Conservation (phyloP, 257 asterid species). For the Plectranthus barbatus region DNA sequence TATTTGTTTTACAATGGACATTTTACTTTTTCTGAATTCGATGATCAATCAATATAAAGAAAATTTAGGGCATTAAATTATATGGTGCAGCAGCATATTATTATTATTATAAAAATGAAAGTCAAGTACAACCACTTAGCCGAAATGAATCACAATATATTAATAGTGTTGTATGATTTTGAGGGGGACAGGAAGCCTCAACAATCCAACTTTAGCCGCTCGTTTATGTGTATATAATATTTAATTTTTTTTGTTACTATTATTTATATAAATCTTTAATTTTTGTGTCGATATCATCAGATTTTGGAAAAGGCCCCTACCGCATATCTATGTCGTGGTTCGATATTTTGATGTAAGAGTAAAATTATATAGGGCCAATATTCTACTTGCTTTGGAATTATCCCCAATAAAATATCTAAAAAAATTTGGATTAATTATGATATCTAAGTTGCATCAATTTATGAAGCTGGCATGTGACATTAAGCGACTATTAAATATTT, state of each 20-base stretch:
- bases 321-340: background rate
- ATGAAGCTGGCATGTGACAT: background rate
- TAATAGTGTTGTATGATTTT: background rate
- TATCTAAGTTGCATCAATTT: background rate
- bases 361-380: constrained; percentile 7
- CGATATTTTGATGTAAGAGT: background rate
- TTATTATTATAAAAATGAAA: background rate
- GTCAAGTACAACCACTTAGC: background rate
- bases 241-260: background rate
- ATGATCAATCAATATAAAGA: background rate
- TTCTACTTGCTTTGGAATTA: constrained; percentile 8
- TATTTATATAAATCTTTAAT: background rate
- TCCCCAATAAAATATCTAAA: background rate
- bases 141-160: background rate
- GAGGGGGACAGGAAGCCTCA: background rate
- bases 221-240: too few species aligned
- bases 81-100: background rate
- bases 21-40: background rate
- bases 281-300: constrained; percentile 9
- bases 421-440: background rate
- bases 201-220: constrained; percentile 11
- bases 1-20: too few species aligned
- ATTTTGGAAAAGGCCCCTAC: background rate
- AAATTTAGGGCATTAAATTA: background rate
- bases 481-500: background rate